Evolutionary conservation across 2,329 filamentous ascomycete species (phyloP), one percentile per base, ranked within the genome.

Genomic region (Keithomyces neogunnii): DNA sequence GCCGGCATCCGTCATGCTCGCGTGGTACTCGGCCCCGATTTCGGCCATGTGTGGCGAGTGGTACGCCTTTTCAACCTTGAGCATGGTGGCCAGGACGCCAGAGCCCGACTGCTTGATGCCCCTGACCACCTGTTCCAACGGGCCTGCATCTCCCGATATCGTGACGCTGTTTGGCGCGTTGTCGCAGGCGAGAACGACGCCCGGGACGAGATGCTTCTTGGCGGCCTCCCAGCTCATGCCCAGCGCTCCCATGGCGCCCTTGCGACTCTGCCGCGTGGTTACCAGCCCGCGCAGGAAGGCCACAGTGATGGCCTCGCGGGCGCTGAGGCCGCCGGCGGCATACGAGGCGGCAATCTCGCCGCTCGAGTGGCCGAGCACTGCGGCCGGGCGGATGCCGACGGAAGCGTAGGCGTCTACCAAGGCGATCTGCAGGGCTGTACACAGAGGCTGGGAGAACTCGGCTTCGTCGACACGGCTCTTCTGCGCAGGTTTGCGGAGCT

Each of bases 351-450:
- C 68, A n/a, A 72, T 70, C 50, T 72, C 69, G 2, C 70, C 70
- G 4, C 60, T 65, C 1, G 68, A 71, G 45, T 73, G 69, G 1
- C 70, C 69, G 1, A 67, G 55, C 4, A 72, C 66, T 1, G 62
- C 63, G 2, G 55, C 19, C 0, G 69, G 66, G 0, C 47, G 45
- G 5, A 73, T 55, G 0, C 53, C 58, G 55, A 61, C 65, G 1
- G 55, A 62, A 1, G 60, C 53, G 3, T 72, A 59, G 0, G 71
- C 56, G 5, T 73, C 59, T 2, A 67, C 68, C 2, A 76, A 56
- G 0, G 64, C 76, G 2, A 82, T 65, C 55, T 82, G 79, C 1
- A 82, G 42, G 0, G 77, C 76, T 0, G 77, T 80, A 48, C 73
- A 80, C 1, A 78, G 58, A 0, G 78, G 74, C 54, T 81, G 78